phyloP scores from a whole-genome alignment of 768 basidiomycete genomes.

The Leucocoprinus sp. region DNA sequence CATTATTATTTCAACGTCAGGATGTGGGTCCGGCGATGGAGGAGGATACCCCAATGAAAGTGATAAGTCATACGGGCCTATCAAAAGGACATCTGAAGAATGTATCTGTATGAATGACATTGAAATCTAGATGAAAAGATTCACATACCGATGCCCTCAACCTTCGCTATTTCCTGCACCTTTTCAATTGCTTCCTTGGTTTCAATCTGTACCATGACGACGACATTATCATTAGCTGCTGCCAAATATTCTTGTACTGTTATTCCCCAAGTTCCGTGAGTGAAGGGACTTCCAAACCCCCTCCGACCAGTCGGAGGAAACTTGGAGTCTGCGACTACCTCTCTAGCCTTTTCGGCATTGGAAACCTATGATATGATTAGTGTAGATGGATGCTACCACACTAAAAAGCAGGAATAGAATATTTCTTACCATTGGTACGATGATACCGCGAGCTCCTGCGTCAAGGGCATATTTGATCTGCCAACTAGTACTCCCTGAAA shows the following conservation, averaged over 20 bases:
- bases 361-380: constrained; percentile 36
- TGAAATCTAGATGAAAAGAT: neutral
- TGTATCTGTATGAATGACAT: constrained; percentile 16
- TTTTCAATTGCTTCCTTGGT: constrained; percentile 52
- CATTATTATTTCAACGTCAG: constrained; percentile 53
- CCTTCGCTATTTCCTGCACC: constrained; percentile 47
- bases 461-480: constrained; percentile 69
- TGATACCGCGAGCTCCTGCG: constrained; percentile 53
- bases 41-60: constrained; percentile 50
- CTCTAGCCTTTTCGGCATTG: constrained; percentile 45
- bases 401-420: neutral
- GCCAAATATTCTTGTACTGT: constrained; percentile 41
- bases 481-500: constrained; percentile 49
- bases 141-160: constrained; percentile 52
- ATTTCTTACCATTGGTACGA: constrained; percentile 58
- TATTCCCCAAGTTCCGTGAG: constrained; percentile 51
- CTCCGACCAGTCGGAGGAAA: constrained; percentile 58
- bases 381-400: neutral
- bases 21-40: constrained; percentile 57
- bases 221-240: constrained; percentile 44
- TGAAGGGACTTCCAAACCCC: constrained; percentile 60
- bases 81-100: constrained; percentile 37
- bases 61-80: constrained; percentile 65
- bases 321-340: constrained; percentile 46
- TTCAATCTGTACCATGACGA: constrained; percentile 64